Base-by-base conservation (phyloP, 2,329 filamentous ascomycete genomes). In the Cercospora nicotianae region DNA sequence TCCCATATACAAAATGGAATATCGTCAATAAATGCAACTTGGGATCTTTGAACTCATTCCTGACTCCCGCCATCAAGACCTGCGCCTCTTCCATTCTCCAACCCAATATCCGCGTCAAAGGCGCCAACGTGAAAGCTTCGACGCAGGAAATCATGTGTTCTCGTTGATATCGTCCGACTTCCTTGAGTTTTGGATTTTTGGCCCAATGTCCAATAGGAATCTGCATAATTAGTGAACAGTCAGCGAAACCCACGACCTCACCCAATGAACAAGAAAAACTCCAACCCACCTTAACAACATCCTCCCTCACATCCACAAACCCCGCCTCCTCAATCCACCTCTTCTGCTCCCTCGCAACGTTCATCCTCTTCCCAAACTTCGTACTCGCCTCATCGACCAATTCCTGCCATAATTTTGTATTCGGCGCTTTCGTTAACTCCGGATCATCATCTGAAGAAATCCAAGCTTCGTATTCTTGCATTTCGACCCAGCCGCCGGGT, bases 401-500 rank as follows among this genome's bases (percentile, higher is more conserved):
- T 33, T 62, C 63, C 57, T 71, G 69, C 69, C 69, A 71, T 1
- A 60, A 23, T 13, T 67, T 67, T n/a, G 63, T 63, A 28, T 61
- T 60, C 33, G 69, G 69, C 16, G 69, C 69, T 42, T 64, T 69
- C 0, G 39, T 61, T n/a, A 71, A 10, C 30, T 66, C 63, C n/a
- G 68, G 68, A 23, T 71, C 69, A 60, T 79, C 77, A 16, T 74
- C 69, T 18, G 72, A 71, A 26, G 65, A 68, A 45, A 72, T 65
- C 63, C 67, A 70, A 55, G 69, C 69, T 57, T 72, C 72, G 62
- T 79, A 76, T 60, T 81, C 80, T 58, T 78, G 78, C 31, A 78
- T 72, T 70, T 81, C 80, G 13, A 81, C 71, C 72, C 78, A 80
- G 23, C 78, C 79, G 12, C 79, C 76, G 5, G 76, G 75, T 62